Base-by-base conservation (phyloP, 352 stramenopile genomes). In the Phytopythium oedochilum region DNA sequence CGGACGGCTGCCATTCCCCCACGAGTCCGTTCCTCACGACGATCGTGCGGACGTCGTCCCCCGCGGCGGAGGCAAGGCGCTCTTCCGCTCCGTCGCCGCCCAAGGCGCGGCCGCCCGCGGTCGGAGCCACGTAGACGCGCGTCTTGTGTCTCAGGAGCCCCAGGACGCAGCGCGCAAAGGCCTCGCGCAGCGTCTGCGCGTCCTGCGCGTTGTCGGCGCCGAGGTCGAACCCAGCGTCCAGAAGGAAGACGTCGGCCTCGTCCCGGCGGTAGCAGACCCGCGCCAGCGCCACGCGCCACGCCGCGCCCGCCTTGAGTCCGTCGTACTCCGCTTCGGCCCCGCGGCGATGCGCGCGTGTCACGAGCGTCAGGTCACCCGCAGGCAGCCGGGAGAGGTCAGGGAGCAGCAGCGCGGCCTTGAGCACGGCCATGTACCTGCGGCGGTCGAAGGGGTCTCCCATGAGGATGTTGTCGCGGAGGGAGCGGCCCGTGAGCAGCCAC, bases 381-480 rank as follows among this genome's bases (percentile, higher is more conserved):
- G 87, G 63, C 6, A 98, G 70, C 60, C 86, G 61, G 29, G 69
- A 60, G 7, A 98, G 57, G 58, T 97, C 84, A n/a, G 83, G 65
- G 8, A 70, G 61, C 43, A 98, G 60, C 0, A 71, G 78, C 52
- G 88, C 96, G 2, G 85, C 77, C 18, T 93, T 73, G 40, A 98
- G 56, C 32, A 91, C 76, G 17, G 72, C 76, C 39, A 76, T 54
- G 64, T 96, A 96, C 59, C 85, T 86, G 26, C 76, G 70, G 31
- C 60, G 60, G 50, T 92, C 69, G 47, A 78, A 94, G 20, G 71
- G 58, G 44, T 84, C 64, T 23, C 93, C 92, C 63, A 98, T 99
- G 26, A 98, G 60, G 47, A 99, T 92, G 62, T 99, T 99, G 8
- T 86, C 72, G 22, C 72, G 77, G 7, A 88, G 61, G 18, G 77